These are phyloP conservation scores for Nicotiana benthamiana DNA, from an alignment of 257 asterid species.

Conservation along the genomic window DNA sequence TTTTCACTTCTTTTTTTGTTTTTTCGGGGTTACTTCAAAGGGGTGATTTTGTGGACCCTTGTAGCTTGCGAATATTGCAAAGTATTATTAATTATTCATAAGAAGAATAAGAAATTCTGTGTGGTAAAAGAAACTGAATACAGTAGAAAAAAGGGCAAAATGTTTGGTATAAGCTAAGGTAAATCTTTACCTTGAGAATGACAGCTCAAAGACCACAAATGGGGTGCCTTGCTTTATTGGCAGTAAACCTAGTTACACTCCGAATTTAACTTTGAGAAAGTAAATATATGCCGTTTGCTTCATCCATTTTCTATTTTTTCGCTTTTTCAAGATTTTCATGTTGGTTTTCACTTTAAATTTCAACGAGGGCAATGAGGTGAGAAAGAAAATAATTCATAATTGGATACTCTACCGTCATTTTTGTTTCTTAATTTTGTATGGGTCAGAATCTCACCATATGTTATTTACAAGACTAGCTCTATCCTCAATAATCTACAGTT, in stretches of 20 bases:
- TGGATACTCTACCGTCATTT: neutral
- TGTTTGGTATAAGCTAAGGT: neutral
- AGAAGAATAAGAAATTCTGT: neutral
- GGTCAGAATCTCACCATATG: too few species aligned
- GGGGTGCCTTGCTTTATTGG: neutral
- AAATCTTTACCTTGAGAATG: neutral
- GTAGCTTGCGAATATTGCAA: conserved; percentile 6
- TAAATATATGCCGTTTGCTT: neutral
- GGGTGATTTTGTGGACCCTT: conserved; percentile 14
- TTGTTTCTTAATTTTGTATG: too few species aligned
- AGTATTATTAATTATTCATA: neutral
- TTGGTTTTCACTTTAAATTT: neutral
- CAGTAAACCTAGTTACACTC: neutral
- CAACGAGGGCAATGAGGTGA: neutral
- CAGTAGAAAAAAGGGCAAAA: neutral
- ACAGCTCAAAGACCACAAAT: neutral
- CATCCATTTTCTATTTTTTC: neutral
- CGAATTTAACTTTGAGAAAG: neutral
- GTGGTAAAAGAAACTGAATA: neutral
- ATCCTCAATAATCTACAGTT: too few species aligned
- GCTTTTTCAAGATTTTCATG: neutral
- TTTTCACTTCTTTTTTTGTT: neutral
- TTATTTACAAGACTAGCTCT: too few species aligned
- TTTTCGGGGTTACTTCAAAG: neutral
- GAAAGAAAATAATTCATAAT: neutral